Evolutionary conservation across 2,329 filamentous ascomycete genomes (phyloP).

Genomic region (Magnaporthiopsis rhizophila): DNA sequence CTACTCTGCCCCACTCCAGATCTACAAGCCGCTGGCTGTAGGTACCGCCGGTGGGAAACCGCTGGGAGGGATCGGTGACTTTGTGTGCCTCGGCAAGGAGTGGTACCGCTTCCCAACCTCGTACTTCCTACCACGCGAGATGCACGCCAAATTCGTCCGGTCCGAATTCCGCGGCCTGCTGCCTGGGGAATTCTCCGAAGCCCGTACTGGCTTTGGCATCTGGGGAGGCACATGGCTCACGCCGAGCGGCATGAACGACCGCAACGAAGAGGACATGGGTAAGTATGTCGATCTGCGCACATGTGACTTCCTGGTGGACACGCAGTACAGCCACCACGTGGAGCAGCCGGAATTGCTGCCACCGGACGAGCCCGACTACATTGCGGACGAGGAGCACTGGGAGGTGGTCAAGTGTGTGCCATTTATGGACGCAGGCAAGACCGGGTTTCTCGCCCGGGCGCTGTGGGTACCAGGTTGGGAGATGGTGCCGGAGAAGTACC

Average conservation of each 20-base stretch:
- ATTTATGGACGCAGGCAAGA: constrained; percentile 75
- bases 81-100: constrained; percentile 87
- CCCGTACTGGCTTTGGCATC: constrained; percentile 58
- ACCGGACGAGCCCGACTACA: constrained; percentile 70
- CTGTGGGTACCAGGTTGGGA: constrained; percentile 72
- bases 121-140: constrained; percentile 77
- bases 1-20: constrained; percentile 70
- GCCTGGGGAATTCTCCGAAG: constrained; percentile 83
- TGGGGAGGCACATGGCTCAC: constrained; percentile 79
- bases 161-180: constrained; percentile 85
- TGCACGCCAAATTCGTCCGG: constrained; percentile 81
- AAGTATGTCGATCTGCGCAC: constrained; percentile 76
- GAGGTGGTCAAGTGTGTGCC: constrained; percentile 64
- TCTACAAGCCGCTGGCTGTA: constrained; percentile 61
- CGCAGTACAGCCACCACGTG: constrained; percentile 57
- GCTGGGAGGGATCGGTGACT: constrained; percentile 45
- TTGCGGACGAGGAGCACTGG: constrained; percentile 69
- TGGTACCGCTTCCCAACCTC: constrained; percentile 98
- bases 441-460: constrained; percentile 64
- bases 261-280: constrained; percentile 73
- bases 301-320: constrained; percentile 84
- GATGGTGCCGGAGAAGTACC: constrained; percentile 60
- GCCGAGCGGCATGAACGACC: constrained; percentile 82
- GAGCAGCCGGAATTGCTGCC: constrained; percentile 34
- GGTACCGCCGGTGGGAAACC: constrained; percentile 20